phyloP scores from a whole-genome alignment of 352 stramenopile genomes.

The Blastocystis sp. region DNA sequence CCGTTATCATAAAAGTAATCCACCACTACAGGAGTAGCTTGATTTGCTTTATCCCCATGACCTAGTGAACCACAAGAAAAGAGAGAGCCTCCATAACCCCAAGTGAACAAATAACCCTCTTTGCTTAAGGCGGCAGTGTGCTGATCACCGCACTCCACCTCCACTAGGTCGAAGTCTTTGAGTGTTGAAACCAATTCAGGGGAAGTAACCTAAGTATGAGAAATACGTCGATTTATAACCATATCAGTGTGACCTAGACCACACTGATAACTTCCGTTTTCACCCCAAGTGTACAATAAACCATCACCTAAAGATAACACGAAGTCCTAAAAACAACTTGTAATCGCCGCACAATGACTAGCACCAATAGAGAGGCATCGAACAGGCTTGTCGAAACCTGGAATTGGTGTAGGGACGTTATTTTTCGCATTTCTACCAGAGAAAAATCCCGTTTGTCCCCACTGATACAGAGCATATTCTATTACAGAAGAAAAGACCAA shows the following conservation, averaged over 20 bases:
- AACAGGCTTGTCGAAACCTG: neutral
- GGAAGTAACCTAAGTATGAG: neutral
- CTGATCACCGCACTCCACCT: constrained; percentile 6
- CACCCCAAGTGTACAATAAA: constrained; percentile 26
- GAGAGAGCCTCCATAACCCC: neutral
- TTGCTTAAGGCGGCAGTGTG: constrained; percentile 24
- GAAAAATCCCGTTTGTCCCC: neutral
- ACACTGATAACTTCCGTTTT: constrained; percentile 16
- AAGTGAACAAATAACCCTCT: constrained; percentile 15
- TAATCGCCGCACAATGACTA: neutral
- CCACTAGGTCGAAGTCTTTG: constrained; percentile 9
- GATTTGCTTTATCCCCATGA: neutral
- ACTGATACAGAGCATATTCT: constrained; percentile 43
- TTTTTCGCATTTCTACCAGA: neutral
- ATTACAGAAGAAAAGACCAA: neutral
- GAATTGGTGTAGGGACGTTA: neutral
- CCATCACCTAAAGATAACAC: neutral
- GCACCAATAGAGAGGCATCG: neutral
- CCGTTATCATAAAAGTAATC: constrained; percentile 53
- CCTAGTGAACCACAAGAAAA: neutral
- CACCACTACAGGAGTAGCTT: constrained; percentile 35
- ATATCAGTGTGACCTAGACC: neutral
- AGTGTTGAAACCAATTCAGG: neutral
- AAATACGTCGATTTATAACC: neutral
- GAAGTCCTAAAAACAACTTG: neutral